Base-by-base conservation (phyloP, 495 filamentous ascomycete species). In the Penicillium bialowiezense region DNA sequence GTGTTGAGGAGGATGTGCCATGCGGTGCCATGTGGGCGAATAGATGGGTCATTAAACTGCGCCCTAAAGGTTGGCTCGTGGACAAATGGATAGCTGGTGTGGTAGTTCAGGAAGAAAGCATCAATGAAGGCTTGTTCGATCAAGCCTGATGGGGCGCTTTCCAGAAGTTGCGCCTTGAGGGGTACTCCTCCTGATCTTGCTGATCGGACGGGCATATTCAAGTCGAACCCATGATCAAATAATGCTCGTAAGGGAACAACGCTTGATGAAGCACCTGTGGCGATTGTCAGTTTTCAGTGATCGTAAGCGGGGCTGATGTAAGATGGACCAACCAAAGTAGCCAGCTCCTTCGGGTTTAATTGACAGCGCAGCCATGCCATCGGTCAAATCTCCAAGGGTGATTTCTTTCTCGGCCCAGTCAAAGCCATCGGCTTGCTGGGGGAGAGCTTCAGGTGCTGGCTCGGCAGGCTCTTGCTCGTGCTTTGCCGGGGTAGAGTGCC, bases 41-140 rank as follows among this genome's bases (percentile, higher is more conserved):
- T 60, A 20, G 73, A 72, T 13, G 76, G 70, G n/a, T 75, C 75
- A 36, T 71, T 63, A 34, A 76, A 80, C 45, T 82, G 78, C 2
- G 77, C 76, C 32, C 77, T 65, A 44, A 82, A 82, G 4, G 73
- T 76, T 3, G 71, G 64, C 54, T 82, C 78, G 44, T 82, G 76
- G 14, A 82, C 58, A 40, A 82, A 74, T 7, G 78, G 77, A 52
- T 82, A 82, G 37, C 70, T 76, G 8, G 64, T 63, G 48, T 82
- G 76, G 50, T 80, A 82, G 31, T 71, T 70, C 13, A 70, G 54
- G 47, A 80, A 80, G 50, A 74, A 80, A 0, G 73, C 72, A 52
- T 80, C 73, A 32, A 80, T 75, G 32, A 79, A 69, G 1, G 69
- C 65, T 42, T 73, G 70, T 47, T 74, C 70, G 18, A 74, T 64